Evolutionary conservation across 2,329 filamentous ascomycete species (phyloP).

Genomic region (Tolypocladium sp.): DNA sequence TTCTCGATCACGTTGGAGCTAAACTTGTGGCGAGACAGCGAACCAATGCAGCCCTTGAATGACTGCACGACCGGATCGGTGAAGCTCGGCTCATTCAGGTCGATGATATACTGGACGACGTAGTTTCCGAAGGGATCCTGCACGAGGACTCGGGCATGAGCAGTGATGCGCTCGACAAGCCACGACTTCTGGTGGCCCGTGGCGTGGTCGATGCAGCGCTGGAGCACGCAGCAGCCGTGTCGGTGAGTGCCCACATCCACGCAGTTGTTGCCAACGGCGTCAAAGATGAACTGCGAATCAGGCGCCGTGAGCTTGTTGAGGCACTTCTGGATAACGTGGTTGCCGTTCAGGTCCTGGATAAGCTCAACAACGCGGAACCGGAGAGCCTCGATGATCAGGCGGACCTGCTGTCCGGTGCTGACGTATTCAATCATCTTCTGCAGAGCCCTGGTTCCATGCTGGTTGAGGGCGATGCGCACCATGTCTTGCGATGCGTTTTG

Average conservation of each 20-base stretch:
- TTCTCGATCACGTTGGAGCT: conserved; percentile 99
- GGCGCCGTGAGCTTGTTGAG: conserved; percentile 81
- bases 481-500: conserved; percentile 81
- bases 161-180: conserved; percentile 79
- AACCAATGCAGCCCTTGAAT: conserved; percentile 65
- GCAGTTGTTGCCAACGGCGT: conserved; percentile 80
- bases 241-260: conserved; percentile 91
- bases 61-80: conserved; percentile 79
- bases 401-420: conserved; percentile 73
- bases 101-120: conserved; percentile 96
- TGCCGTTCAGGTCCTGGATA: conserved; percentile 95
- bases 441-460: conserved; percentile 89
- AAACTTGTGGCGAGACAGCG: conserved; percentile 90
- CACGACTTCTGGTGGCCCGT: conserved; percentile 81
- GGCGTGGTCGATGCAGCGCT: conserved; percentile 96
- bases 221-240: conserved; percentile 94
- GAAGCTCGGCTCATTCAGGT: conserved; percentile 78
- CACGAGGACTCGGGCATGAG: conserved; percentile 79
- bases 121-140: conserved; percentile 99
- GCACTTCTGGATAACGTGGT: conserved; percentile 98
- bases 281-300: conserved; percentile 94
- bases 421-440: conserved; percentile 99
- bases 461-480: conserved; percentile 89
- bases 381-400: conserved; percentile 80
- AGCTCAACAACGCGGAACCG: conserved; percentile 80